Conservation (phyloP, 164 flowering plant species). For the Taxillus chinensis region DNA sequence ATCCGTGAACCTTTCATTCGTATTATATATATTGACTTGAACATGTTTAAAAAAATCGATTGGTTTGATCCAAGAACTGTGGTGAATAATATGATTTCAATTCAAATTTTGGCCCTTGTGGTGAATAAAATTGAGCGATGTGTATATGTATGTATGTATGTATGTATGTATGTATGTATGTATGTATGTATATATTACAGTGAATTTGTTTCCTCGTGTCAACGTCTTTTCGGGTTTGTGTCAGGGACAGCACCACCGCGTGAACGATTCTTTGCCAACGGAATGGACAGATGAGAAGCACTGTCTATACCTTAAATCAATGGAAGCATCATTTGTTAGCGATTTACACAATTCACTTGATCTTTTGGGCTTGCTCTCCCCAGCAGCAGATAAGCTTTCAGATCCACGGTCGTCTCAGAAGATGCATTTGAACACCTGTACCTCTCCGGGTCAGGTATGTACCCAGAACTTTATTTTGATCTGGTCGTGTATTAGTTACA, state of each 20-base stretch:
- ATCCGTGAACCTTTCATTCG: no score
- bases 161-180: no score
- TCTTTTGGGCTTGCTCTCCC: conserved; percentile 17
- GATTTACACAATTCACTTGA: conserved; percentile 38
- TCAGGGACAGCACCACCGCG: conserved; percentile 19
- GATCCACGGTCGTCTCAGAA: conserved; percentile 15
- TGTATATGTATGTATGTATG: no score
- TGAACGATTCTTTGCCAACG: conserved; percentile 18
- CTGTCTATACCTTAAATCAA: conserved; percentile 60
- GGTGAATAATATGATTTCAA: no score
- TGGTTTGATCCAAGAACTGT: no score
- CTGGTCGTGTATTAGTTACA: not conserved
- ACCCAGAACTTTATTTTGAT: conserved; percentile 2
- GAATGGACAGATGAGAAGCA: conserved; percentile 98
- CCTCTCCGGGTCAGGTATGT: conserved; percentile 50
- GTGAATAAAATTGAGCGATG: no score
- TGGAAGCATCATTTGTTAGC: conserved; percentile 73
- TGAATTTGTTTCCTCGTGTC: not conserved
- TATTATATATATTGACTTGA: no score
- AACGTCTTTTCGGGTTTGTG: not conserved
- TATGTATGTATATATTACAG: no score
- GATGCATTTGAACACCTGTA: conserved; percentile 3
- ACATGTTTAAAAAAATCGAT: no score
- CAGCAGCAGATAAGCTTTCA: conserved; percentile 11
- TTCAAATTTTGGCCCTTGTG: no score